Percentiles rank a stretch among this genome's conserved stretches.
Evolutionary conservation across 2,329 filamentous ascomycete species (phyloP).

Genomic region (Cladosporium sp.): DNA sequence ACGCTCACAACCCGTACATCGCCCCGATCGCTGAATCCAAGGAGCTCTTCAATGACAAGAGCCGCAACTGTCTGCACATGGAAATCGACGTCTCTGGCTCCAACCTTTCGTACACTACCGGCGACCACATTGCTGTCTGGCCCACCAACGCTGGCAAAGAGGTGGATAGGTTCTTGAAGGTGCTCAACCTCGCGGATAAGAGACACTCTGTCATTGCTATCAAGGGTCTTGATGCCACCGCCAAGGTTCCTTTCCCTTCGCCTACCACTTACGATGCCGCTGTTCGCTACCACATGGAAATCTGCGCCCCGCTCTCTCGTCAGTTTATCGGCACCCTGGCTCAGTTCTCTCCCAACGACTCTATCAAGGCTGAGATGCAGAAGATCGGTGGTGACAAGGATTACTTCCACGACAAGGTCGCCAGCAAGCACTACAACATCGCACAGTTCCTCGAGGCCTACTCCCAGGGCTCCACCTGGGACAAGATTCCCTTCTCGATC

Average conservation of each 20-base stretch:
- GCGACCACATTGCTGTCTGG: conserved; percentile 97
- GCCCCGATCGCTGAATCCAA: conserved; percentile 87
- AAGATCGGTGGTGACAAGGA: conserved; percentile 91
- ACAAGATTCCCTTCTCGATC: conserved; percentile 84
- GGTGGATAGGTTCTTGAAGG: conserved; percentile 81
- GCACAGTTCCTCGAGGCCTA: conserved; percentile 74
- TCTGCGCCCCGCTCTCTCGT: conserved; percentile 90
- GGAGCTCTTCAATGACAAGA: conserved; percentile 84
- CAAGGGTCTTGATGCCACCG: conserved; percentile 88
- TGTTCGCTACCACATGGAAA: conserved; percentile 93
- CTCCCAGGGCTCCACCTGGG: conserved; percentile 71
- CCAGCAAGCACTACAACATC: conserved; percentile 80
- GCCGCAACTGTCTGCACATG: conserved; percentile 93
- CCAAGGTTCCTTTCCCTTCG: conserved; percentile 95
- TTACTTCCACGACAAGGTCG: conserved; percentile 85
- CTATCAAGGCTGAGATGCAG: conserved; percentile 79
- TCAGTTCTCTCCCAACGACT: conserved; percentile 82
- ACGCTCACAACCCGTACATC: conserved; percentile 83
- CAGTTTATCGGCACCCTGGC: conserved; percentile 87
- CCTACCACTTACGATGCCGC: conserved; percentile 96
- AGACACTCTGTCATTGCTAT: conserved; percentile 78
- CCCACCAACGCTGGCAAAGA: conserved; percentile 91
- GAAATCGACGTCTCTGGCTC: conserved; percentile 89
- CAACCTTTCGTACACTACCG: conserved; percentile 89
- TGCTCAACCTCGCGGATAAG: conserved; percentile 73